These are phyloP conservation scores for Aspergillus candidus DNA, from an alignment of 2,329 filamentous ascomycete genomes.

Conservation along the genomic window DNA sequence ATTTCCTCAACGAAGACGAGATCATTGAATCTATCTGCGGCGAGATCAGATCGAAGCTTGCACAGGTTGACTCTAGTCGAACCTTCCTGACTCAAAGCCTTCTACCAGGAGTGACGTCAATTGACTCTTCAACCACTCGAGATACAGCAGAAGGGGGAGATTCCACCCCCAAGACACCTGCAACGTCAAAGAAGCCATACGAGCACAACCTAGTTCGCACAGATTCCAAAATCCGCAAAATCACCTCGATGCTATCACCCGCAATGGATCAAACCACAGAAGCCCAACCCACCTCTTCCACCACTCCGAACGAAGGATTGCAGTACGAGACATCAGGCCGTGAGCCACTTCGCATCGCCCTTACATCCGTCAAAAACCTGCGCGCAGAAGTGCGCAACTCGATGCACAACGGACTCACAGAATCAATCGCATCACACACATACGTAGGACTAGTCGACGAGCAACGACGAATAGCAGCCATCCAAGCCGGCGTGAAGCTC, in stretches of 20 bases:
- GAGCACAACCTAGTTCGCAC: slow-evolving; percentile 89
- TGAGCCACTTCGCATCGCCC: slow-evolving; percentile 62
- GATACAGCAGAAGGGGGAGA: slow-evolving; percentile 28
- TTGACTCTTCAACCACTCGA: slow-evolving; percentile 29
- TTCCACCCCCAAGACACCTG: slow-evolving; percentile 32
- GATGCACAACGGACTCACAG: slow-evolving; percentile 79
- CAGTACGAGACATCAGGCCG: slow-evolving; percentile 69
- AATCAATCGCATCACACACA: slow-evolving; percentile 79
- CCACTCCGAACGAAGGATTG: slow-evolving; percentile 43
- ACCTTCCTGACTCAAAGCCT: slow-evolving; percentile 93
- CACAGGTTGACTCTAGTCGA: slow-evolving; percentile 84
- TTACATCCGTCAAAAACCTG: slow-evolving; percentile 80
- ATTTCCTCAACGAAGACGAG: slow-evolving; percentile 96
- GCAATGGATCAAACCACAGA: slow-evolving; percentile 31
- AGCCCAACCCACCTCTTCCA: slow-evolving; percentile 25
- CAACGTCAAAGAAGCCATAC: slow-evolving; percentile 52
- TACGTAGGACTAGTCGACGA: slow-evolving; percentile 94
- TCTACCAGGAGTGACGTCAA: slow-evolving; percentile 58
- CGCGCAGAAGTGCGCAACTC: slow-evolving; percentile 72
- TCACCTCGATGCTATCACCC: slow-evolving; percentile 87
- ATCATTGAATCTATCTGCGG: slow-evolving; percentile 82
- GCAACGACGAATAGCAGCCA: slow-evolving; percentile 75
- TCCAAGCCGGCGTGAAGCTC: slow-evolving; percentile 87
- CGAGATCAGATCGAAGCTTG: slow-evolving; percentile 69
- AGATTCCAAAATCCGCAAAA: slow-evolving; percentile 82